Conservation (phyloP, 495 filamentous ascomycete genomes). For the Aspergillus ellipticus region DNA sequence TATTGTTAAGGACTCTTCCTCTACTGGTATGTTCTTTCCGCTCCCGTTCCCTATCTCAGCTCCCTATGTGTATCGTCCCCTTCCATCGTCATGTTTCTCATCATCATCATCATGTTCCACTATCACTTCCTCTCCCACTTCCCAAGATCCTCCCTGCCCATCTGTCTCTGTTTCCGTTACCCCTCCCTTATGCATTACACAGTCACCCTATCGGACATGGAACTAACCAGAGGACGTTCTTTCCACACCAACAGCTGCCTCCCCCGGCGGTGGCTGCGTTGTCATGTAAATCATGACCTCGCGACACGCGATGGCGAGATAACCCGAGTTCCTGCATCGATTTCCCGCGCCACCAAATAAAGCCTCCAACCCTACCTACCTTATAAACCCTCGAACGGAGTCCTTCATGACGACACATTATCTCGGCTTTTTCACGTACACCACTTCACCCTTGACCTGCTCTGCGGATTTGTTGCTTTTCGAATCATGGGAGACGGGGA, state of each 20-base stretch:
- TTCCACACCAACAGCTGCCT: slow-evolving; percentile 18
- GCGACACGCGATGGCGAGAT: slow-evolving; percentile 9
- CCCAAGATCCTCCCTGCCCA: too few species aligned
- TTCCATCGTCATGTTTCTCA: too few species aligned
- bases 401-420: not conserved
- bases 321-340: not conserved
- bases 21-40: slow-evolving; percentile 29
- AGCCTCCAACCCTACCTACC: not conserved
- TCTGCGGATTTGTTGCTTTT: not conserved
- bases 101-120: too few species aligned
- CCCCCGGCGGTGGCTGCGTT: slow-evolving; percentile 39
- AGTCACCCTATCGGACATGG: not conserved
- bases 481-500: too few species aligned
- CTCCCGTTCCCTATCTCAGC: not conserved
- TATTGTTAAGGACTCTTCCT: slow-evolving; percentile 23
- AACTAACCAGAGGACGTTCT: too few species aligned
- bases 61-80: too few species aligned
- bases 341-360: not conserved
- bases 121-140: too few species aligned
- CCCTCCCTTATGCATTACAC: too few species aligned
- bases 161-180: not conserved
- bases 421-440: not conserved
- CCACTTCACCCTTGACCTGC: not conserved
- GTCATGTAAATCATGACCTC: slow-evolving; percentile 33
- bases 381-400: not conserved